Conservation (phyloP, 148 eudicot genomes). For the Cornus controversa region DNA sequence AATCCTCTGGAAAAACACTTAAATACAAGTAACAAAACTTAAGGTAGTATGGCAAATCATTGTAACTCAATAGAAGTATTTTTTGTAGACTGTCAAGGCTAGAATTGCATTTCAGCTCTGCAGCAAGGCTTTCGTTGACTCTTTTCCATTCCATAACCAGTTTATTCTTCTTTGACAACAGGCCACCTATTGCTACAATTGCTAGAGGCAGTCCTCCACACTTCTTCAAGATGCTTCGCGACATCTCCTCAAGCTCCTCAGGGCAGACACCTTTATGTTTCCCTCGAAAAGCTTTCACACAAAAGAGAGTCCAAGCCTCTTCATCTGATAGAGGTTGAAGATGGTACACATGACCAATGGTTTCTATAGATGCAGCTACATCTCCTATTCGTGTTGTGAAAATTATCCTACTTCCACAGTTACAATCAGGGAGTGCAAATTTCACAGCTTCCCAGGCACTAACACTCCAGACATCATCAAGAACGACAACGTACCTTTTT, state of each 20-base stretch:
- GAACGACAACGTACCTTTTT: neutral
- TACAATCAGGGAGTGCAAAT: neutral
- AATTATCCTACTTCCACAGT: neutral
- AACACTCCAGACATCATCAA: neutral
- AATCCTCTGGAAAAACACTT: slow-evolving; percentile 13
- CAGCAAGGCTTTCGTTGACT: slow-evolving; percentile 10
- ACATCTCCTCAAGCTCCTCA: slow-evolving; percentile 7
- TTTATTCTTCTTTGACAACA: slow-evolving; percentile 10
- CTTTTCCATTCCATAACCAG: slow-evolving; percentile 5
- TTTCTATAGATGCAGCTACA: neutral
- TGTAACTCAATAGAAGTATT: slow-evolving; percentile 11
- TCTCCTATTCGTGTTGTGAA: neutral
- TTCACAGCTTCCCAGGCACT: neutral
- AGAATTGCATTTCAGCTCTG: slow-evolving; percentile 7
- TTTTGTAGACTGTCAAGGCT: slow-evolving; percentile 1
- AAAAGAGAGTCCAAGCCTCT: slow-evolving; percentile 16
- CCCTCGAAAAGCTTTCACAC: slow-evolving; percentile 1
- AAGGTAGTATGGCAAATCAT: slow-evolving; percentile 11
- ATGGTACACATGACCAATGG: neutral
- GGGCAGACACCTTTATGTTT: slow-evolving; percentile 9
- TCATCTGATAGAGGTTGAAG: slow-evolving; percentile 10
- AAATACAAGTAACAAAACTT: slow-evolving; percentile 15
- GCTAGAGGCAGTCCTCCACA: slow-evolving; percentile 20
- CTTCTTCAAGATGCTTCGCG: slow-evolving; percentile 8
- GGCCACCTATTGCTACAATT: slow-evolving; percentile 7